Evolutionary conservation across 169 alveolate genomes (phyloP), one percentile per base, ranked within the genome.

Genomic region (Cardiosporidium cionae): DNA sequence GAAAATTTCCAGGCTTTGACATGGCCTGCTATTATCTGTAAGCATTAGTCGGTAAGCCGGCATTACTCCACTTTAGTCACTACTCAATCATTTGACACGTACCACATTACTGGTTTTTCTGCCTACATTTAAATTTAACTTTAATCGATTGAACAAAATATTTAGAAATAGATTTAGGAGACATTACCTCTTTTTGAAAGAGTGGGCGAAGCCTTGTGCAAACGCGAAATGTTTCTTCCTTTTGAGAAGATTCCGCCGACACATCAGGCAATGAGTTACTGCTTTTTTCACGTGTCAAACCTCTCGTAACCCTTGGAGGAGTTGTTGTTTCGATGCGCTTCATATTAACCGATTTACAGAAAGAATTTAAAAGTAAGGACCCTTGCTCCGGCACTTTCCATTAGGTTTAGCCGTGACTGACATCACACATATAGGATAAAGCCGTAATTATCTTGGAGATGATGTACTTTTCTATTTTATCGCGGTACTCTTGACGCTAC

Each of bases 171-270:
- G 62, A 58, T 32, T 35, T 23, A 53, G 1, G 52, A 1, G 22
- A 28, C 32, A 85, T 7, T 53, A 85, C 90, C 80, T 85, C 90
- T 54, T 85, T 85, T 3, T 83, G 84, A 65, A 85, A 85, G 35
- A 85, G 85, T 23, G 90, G 90, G 52, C 90, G 75, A 80, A 85
- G 80, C 53, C 90, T 86, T 63, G 88, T 82, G 69, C 88, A 82
- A 54, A 85, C 90, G 64, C 90, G 62, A 65, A 85, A 82, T 34
- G 85, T 77, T 70, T 85, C 90, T 54, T 85, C 90, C 73, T 78
- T 67, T 65, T 81, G 78, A 68, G 79, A 76, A 65, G 89, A 68
- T 44, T 80, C 89, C 44, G 64, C 70, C 3, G n/a, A 16, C 16
- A 63, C 34, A n/a, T 69, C 73, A 44, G 58, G 58, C 58, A 44